phyloP scores from a whole-genome alignment of 257 asterid genomes.

The Solanum habrochaites region DNA sequence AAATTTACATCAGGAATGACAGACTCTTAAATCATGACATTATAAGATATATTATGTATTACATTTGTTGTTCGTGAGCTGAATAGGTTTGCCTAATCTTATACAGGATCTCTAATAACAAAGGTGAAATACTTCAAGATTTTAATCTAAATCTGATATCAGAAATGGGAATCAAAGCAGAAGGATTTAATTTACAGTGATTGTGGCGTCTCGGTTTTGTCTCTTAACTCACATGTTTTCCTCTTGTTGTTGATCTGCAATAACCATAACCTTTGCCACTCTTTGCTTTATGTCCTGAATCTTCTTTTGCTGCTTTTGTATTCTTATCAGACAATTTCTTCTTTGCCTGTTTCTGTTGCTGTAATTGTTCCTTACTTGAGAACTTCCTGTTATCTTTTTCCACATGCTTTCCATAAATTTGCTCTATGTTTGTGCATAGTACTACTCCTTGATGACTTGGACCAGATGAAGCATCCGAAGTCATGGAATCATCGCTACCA shows the following conservation, averaged over 20 bases:
- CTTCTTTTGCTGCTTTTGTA: constrained; percentile 32
- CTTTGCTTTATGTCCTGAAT: constrained; percentile 28
- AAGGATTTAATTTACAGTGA: not conserved
- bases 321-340: constrained; percentile 22
- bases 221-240: not conserved
- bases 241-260: constrained; percentile 11
- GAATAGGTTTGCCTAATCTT: not conserved
- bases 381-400: constrained; percentile 18
- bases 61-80: not conserved
- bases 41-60: not conserved
- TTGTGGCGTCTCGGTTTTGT: not conserved
- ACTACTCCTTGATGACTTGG: constrained; percentile 40
- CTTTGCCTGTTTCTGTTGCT: constrained; percentile 31
- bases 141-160: not conserved
- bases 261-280: constrained; percentile 8
- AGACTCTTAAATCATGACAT: not conserved
- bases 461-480: constrained; percentile 92
- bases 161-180: not conserved
- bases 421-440: not conserved
- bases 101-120: not conserved
- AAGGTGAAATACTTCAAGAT: not conserved
- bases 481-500: constrained; percentile 83
- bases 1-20: not conserved
- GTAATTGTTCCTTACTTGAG: constrained; percentile 25
- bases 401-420: constrained; percentile 15